Percentiles rank a stretch among this genome's conserved stretches.
These are phyloP conservation scores for Globisporangium recalcitrans DNA, from an alignment of 352 stramenopile genomes.

Conservation along the genomic window DNA sequence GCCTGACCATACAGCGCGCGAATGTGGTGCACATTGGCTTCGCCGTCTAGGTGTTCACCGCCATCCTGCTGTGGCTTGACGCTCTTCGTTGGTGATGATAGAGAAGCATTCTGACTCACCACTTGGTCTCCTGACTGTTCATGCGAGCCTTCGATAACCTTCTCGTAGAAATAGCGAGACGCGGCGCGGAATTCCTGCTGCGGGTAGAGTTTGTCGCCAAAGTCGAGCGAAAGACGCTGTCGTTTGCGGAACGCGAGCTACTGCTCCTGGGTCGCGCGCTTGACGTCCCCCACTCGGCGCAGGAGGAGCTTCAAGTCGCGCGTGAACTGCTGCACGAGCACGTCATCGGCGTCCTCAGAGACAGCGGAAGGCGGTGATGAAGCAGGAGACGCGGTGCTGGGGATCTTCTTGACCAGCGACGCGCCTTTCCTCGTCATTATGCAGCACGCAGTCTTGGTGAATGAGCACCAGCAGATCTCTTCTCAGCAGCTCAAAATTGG, in stretches of 20 bases:
- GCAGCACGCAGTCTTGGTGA: neutral
- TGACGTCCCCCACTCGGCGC: constrained; percentile 33
- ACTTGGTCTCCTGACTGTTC: neutral
- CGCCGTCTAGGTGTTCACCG: neutral
- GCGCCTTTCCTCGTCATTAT: neutral
- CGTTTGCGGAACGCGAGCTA: constrained; percentile 36
- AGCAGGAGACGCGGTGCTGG: neutral
- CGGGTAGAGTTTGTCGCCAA: constrained; percentile 48
- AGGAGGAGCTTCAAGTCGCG: constrained; percentile 42
- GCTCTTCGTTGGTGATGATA: neutral
- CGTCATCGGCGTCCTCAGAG: constrained; percentile 16
- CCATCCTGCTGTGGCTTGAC: neutral
- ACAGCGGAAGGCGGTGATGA: neutral
- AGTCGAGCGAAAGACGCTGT: constrained; percentile 29
- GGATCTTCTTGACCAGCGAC: constrained; percentile 16
- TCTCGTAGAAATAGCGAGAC: constrained; percentile 44
- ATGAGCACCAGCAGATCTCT: neutral
- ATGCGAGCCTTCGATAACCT: constrained; percentile 18
- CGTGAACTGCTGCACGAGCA: constrained; percentile 45
- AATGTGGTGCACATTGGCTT: constrained; percentile 19
- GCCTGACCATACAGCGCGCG: constrained; percentile 40
- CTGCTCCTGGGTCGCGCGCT: constrained; percentile 23
- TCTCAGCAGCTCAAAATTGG: neutral
- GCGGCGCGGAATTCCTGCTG: constrained; percentile 43
- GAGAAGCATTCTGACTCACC: neutral